Evolutionary conservation across 2,329 filamentous ascomycete species (phyloP).

Genomic region (Nemania sp.): DNA sequence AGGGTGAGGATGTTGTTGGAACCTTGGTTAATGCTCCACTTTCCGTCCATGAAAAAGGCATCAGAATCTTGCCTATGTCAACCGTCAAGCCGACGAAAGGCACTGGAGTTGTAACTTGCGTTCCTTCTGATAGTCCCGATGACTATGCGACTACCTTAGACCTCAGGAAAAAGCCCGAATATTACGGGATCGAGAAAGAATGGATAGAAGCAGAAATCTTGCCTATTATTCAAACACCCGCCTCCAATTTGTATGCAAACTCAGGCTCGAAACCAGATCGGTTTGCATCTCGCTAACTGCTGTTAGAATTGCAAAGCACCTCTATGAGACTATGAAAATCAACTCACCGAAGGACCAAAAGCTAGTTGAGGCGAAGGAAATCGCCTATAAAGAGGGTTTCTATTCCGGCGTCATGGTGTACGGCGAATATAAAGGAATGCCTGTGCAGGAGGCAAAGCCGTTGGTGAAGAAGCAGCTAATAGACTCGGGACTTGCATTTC

Average conservation of each 20-base stretch:
- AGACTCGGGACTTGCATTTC: conserved; percentile 77
- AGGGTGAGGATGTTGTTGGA: conserved; percentile 80
- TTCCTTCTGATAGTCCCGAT: conserved; percentile 94
- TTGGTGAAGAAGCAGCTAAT: conserved; percentile 80
- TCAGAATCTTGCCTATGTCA: conserved; percentile 94
- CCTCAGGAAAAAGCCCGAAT: conserved; percentile 91
- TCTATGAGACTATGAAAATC: conserved; percentile 65
- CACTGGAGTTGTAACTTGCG: conserved; percentile 93
- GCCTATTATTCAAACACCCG: conserved; percentile 86
- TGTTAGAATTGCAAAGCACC: conserved; percentile 18
- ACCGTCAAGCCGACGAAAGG: conserved; percentile 90
- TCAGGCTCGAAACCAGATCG: not conserved
- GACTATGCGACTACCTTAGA: conserved; percentile 90
- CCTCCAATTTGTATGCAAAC: conserved; percentile 46
- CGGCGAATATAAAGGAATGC: conserved; percentile 84
- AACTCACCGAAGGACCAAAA: conserved; percentile 94
- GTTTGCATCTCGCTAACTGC: conserved; percentile 38
- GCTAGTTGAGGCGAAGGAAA: conserved; percentile 90
- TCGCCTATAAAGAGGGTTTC: conserved; percentile 96
- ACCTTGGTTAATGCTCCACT: conserved; percentile 89
- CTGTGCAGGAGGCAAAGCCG: conserved; percentile 84
- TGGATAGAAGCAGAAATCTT: conserved; percentile 91
- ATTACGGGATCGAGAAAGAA: conserved; percentile 94
- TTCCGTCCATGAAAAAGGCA: conserved; percentile 78
- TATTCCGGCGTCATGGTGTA: conserved; percentile 91